Evolutionary conservation across 2,329 filamentous ascomycete species (phyloP).

Genomic region (Pseudocercospora fijiensis): DNA sequence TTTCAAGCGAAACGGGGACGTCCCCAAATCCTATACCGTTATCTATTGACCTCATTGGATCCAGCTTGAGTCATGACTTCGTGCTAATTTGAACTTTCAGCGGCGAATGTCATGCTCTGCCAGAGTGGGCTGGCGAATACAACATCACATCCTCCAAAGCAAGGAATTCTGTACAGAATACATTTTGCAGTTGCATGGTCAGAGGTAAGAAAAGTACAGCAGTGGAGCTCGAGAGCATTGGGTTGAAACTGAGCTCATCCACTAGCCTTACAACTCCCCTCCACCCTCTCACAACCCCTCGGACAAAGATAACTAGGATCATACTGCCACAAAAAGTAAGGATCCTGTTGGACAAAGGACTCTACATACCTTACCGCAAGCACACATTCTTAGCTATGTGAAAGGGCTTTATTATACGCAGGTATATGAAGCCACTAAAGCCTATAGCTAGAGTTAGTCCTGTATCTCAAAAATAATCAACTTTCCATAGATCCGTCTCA

Average conservation of each 20-base stretch:
- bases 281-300: conserved; percentile 33
- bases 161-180: too few relatives aligned
- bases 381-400: not conserved
- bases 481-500: too few relatives aligned
- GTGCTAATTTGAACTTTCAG: too few relatives aligned
- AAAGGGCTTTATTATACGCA: not conserved
- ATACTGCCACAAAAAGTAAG: conserved; percentile 57
- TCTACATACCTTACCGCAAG: conserved; percentile 1
- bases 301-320: conserved; percentile 42
- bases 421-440: not conserved
- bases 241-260: not conserved
- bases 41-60: too few relatives aligned
- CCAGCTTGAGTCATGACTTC: too few relatives aligned
- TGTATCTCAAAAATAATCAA: too few relatives aligned
- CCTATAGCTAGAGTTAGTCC: not conserved
- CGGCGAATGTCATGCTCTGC: too few relatives aligned
- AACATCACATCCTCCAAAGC: too few relatives aligned
- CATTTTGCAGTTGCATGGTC: too few relatives aligned
- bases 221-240: too few relatives aligned
- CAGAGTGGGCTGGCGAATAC: too few relatives aligned
- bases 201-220: not conserved
- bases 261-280: conserved; percentile 12
- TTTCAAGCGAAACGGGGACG: not conserved
- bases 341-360: conserved; percentile 20
- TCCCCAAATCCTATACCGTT: not conserved